Conservation (phyloP, 1,284 basidiomycete genomes). For the Trichosporon sp. region DNA sequence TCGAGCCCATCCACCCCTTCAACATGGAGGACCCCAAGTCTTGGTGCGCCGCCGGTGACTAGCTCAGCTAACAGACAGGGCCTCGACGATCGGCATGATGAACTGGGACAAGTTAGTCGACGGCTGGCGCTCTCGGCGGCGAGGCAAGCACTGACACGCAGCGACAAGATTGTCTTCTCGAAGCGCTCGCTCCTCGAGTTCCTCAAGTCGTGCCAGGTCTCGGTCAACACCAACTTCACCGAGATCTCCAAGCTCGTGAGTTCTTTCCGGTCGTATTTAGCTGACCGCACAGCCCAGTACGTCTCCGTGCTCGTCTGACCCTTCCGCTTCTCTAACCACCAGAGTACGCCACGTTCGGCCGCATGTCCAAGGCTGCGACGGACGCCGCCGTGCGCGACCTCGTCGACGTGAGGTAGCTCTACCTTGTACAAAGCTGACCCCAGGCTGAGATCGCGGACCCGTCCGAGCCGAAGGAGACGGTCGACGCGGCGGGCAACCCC, state of each 20-base stretch:
- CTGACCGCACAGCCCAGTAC: conserved; percentile 32
- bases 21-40: conserved; percentile 47
- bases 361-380: conserved; percentile 45
- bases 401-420: conserved; percentile 39
- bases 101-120: conserved; percentile 47
- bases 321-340: conserved; percentile 6
- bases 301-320: conserved; percentile 10
- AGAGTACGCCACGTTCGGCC: conserved; percentile 51
- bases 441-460: conserved; percentile 50
- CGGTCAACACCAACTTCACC: conserved; percentile 47
- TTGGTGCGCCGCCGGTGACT: conserved; percentile 29
- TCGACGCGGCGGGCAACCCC: conserved; percentile 30
- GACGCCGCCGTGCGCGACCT: conserved; percentile 49
- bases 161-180: conserved; percentile 50
- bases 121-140: neutral
- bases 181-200: conserved; percentile 50
- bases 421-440: conserved; percentile 6
- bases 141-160: conserved; percentile 14
- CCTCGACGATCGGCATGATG: conserved; percentile 36
- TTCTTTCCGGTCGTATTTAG: neutral
- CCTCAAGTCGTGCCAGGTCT: conserved; percentile 48
- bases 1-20: conserved; percentile 50
- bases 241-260: conserved; percentile 46
- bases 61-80: conserved; percentile 19
- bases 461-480: conserved; percentile 30